A percentile compares a stretch with the other conserved stretches of the same genome.
Evolutionary conservation across 441 rosid species (phyloP).

Genomic region (Erysimum cheiri): DNA sequence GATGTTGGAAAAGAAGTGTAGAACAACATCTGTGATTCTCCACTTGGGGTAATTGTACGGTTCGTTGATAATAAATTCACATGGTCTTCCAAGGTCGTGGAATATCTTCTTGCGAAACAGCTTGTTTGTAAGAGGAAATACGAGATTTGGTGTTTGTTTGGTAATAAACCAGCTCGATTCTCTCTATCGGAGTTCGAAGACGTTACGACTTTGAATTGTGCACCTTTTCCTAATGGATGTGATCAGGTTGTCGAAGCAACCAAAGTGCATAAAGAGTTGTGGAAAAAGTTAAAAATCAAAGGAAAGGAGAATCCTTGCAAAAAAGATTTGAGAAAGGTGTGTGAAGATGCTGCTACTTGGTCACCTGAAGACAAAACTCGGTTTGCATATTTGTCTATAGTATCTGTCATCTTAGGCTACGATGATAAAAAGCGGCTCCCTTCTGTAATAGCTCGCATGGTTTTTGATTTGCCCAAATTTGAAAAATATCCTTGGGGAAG

Average conservation of each 20-base stretch:
- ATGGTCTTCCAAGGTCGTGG: slow-evolving; percentile 15
- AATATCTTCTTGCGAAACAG: slow-evolving; percentile 11
- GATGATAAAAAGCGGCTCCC: too few species aligned
- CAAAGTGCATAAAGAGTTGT: neutral
- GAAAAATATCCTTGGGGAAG: too few species aligned
- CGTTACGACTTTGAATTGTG: neutral
- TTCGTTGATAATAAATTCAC: neutral
- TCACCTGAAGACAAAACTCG: neutral
- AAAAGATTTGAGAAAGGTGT: neutral
- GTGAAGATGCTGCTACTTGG: too few species aligned
- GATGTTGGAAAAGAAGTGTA: too few species aligned
- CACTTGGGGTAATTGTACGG: neutral
- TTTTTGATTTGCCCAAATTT: too few species aligned
- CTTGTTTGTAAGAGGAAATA: neutral
- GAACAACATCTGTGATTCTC: neutral
- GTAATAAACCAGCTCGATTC: slow-evolving; percentile 8
- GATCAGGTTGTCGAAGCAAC: neutral
- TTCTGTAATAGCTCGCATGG: too few species aligned
- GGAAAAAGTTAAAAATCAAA: neutral
- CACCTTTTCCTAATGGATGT: neutral
- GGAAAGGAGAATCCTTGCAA: neutral
- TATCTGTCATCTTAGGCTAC: too few species aligned
- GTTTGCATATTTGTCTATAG: neutral
- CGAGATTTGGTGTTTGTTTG: slow-evolving; percentile 4
- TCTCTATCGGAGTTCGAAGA: slow-evolving; percentile 8